These are phyloP conservation scores for Wickerhamomyces bovis DNA, from an alignment of 805 yeast species.

Conservation along the genomic window DNA sequence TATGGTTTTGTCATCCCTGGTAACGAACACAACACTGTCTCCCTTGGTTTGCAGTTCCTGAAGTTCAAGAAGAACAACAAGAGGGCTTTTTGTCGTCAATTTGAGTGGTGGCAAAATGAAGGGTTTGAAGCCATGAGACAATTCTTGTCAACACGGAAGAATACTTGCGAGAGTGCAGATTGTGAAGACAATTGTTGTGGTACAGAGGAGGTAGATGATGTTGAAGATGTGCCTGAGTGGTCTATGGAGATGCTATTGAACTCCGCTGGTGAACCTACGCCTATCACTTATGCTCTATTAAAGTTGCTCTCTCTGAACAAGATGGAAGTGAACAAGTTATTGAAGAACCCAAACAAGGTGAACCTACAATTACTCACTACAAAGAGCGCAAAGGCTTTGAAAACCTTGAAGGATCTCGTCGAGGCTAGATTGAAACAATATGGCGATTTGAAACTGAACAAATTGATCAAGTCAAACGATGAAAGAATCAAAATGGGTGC, in stretches of 20 bases:
- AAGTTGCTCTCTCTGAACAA: conserved; percentile 29
- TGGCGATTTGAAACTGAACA: conserved; percentile 5
- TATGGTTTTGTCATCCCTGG: conserved; percentile 68
- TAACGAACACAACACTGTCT: conserved; percentile 51
- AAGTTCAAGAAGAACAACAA: conserved; percentile 26
- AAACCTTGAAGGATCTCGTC: conserved; percentile 15
- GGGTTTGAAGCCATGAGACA: conserved; percentile 33
- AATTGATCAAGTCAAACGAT: conserved; percentile 12
- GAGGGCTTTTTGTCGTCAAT: conserved; percentile 30
- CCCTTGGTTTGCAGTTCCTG: conserved; percentile 48
- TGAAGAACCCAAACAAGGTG: conserved; percentile 14
- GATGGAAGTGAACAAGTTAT: conserved; percentile 23
- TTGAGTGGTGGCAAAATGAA: conserved; percentile 44
- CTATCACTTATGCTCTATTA: conserved; percentile 37
- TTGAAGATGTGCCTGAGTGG: conserved; percentile 33
- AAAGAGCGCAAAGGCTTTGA: conserved; percentile 14
- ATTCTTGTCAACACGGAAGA: conserved; percentile 7
- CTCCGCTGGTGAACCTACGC: conserved; percentile 39
- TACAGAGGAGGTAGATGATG: conserved; percentile 6
- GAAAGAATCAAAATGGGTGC: conserved; percentile 14
- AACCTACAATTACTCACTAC: conserved; percentile 15
- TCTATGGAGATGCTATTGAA: conserved; percentile 35
- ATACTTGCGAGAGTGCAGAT: conserved; percentile 10
- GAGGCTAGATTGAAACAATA: conserved; percentile 14
- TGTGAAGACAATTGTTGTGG: conserved; percentile 13